Evolutionary conservation across 1,284 basidiomycete species (phyloP).

Genomic region (Ceratobasidium sp.): DNA sequence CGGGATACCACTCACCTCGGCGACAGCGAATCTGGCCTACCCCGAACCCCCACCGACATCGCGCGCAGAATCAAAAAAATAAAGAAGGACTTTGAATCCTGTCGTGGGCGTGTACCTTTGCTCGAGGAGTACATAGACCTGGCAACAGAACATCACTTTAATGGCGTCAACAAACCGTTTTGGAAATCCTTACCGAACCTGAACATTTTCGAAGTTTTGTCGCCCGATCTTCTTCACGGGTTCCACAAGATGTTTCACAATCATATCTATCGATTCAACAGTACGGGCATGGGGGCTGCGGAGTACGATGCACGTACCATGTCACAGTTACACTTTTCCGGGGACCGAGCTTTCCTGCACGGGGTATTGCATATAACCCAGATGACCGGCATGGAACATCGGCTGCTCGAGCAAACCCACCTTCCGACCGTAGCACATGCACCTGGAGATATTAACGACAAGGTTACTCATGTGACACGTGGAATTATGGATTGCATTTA

Average conservation of each 20-base stretch:
- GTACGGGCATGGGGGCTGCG: slow-evolving; percentile 12
- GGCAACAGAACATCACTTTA: not conserved
- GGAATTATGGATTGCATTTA: slow-evolving; percentile 34
- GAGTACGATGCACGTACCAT: slow-evolving; percentile 29
- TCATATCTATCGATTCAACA: slow-evolving; percentile 37
- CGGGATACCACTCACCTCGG: slow-evolving; percentile 25
- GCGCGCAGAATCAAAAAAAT: slow-evolving; percentile 5
- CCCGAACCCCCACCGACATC: slow-evolving; percentile 26
- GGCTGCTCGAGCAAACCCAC: slow-evolving; percentile 32
- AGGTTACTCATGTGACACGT: slow-evolving; percentile 23
- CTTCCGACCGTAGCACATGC: slow-evolving; percentile 29
- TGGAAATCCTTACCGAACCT: slow-evolving; percentile 22
- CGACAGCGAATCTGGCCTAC: slow-evolving; percentile 16
- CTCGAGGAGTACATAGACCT: not conserved
- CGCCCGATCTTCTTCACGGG: slow-evolving; percentile 40
- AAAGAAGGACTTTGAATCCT: not conserved
- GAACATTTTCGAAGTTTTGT: slow-evolving; percentile 27
- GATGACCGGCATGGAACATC: slow-evolving; percentile 39
- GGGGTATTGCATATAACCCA: slow-evolving; percentile 37
- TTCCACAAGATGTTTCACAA: slow-evolving; percentile 42
- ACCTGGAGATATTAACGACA: slow-evolving; percentile 35
- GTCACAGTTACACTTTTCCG: slow-evolving; percentile 5
- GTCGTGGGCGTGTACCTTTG: not conserved
- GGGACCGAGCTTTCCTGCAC: slow-evolving; percentile 22
- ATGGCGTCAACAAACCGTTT: slow-evolving; percentile 45